These are phyloP conservation scores for Kockovaella imperatae DNA, from an alignment of 768 basidiomycete species.

Conservation along the genomic window DNA sequence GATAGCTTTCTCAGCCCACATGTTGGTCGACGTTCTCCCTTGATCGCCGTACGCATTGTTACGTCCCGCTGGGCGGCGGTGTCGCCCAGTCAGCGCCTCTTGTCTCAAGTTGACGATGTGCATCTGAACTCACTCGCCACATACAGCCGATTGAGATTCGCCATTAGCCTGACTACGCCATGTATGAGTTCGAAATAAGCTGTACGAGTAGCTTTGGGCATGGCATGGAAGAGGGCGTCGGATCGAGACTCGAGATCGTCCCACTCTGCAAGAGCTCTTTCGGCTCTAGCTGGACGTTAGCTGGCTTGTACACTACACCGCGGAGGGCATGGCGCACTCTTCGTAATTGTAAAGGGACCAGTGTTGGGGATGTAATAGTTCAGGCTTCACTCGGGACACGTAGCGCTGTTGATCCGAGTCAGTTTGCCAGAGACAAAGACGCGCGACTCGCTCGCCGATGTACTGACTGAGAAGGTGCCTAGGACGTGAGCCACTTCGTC, in stretches of 20 bases:
- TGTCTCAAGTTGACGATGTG: background rate
- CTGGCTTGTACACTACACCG: background rate
- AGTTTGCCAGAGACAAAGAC: constrained; percentile 45
- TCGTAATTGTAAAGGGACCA: constrained; percentile 61
- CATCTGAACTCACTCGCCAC: constrained; percentile 48
- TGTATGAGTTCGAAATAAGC: constrained; percentile 64
- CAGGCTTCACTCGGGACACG: constrained; percentile 55
- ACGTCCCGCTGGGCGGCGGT: constrained; percentile 43
- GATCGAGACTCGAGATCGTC: constrained; percentile 50
- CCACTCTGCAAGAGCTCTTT: constrained; percentile 54
- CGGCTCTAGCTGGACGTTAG: constrained; percentile 49
- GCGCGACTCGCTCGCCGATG: too few species aligned
- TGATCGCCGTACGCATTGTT: constrained; percentile 61
- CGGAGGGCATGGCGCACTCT: constrained; percentile 50
- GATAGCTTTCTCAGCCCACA: constrained; percentile 53
- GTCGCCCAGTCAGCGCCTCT: background rate
- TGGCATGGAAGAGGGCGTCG: constrained; percentile 53
- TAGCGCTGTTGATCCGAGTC: constrained; percentile 51
- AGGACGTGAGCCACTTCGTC: constrained; percentile 52
- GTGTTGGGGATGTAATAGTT: constrained; percentile 57
- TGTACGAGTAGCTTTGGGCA: constrained; percentile 50
- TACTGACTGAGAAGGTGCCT: constrained; percentile 29
- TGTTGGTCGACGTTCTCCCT: constrained; percentile 58
- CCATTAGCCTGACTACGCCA: constrained; percentile 48
- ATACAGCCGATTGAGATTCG: constrained; percentile 56